Evolutionary conservation across 1,284 basidiomycete genomes (phyloP).

Genomic region (Naganishia albida): DNA sequence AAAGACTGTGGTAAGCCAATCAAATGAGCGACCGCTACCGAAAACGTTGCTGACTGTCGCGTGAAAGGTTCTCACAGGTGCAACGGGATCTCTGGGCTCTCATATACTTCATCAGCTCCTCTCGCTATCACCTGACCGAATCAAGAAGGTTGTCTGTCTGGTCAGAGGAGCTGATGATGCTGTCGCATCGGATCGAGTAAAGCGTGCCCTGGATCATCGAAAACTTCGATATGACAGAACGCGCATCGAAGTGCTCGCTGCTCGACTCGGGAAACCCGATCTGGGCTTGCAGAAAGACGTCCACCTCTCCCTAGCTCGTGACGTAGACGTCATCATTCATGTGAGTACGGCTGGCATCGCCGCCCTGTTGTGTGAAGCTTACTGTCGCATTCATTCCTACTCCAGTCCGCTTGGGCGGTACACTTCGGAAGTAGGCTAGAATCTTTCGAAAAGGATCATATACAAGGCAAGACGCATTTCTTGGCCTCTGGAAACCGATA

Average conservation of each 20-base stretch:
- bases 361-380: not conserved
- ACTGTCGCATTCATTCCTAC: not conserved
- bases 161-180: constrained; percentile 46
- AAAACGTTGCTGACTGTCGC: too few species aligned
- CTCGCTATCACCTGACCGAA: constrained; percentile 20
- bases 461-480: constrained; percentile 37
- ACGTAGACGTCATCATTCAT: constrained; percentile 38
- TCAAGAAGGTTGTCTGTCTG: constrained; percentile 46
- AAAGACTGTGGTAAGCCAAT: constrained; percentile 15
- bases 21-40: not conserved
- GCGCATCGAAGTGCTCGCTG: constrained; percentile 28
- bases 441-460: constrained; percentile 42
- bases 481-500: not conserved
- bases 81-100: constrained; percentile 53
- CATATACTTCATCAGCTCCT: constrained; percentile 46
- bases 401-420: constrained; percentile 49
- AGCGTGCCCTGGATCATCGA: constrained; percentile 33
- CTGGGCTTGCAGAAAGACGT: constrained; percentile 34
- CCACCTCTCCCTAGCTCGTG: constrained; percentile 32
- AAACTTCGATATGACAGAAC: constrained; percentile 13
- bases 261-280: constrained; percentile 31
- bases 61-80: constrained; percentile 50
- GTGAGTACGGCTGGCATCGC: constrained; percentile 34
- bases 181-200: constrained; percentile 37
- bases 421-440: constrained; percentile 45